These are phyloP conservation scores for Penicillium desertorum DNA, from an alignment of 495 filamentous ascomycete genomes.

Conservation along the genomic window DNA sequence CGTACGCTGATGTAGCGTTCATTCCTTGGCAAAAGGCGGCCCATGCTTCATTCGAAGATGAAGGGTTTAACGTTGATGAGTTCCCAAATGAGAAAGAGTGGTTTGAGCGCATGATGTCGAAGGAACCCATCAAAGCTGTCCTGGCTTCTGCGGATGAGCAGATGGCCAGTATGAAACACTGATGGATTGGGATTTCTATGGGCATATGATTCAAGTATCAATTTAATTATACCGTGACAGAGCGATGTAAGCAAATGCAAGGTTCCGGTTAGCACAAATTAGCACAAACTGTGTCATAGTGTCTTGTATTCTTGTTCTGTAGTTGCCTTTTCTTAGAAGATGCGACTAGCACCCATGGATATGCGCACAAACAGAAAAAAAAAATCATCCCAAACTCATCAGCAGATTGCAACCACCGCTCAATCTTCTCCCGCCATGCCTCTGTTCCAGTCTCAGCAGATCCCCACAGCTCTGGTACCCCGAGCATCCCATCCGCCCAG, in stretches of 20 bases:
- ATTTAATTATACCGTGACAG: not conserved
- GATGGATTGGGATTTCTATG: not conserved
- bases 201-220: not conserved
- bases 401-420: slow-evolving; percentile 26
- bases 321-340: not conserved
- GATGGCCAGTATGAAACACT: not conserved
- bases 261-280: not conserved
- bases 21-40: slow-evolving; percentile 30
- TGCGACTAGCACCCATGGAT: slow-evolving; percentile 30
- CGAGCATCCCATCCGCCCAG: slow-evolving; percentile 41
- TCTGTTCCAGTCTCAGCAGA: slow-evolving; percentile 19
- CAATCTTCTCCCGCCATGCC: slow-evolving; percentile 18
- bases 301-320: not conserved
- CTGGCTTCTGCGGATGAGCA: not conserved
- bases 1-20: slow-evolving; percentile 10
- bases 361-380: slow-evolving; percentile 29
- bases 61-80: slow-evolving; percentile 36
- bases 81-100: slow-evolving; percentile 31
- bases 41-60: slow-evolving; percentile 50
- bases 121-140: slow-evolving; percentile 1
- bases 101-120: slow-evolving; percentile 15
- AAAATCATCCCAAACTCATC: slow-evolving; percentile 39
- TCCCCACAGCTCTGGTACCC: slow-evolving; percentile 46
- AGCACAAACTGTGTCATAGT: too few relatives aligned
- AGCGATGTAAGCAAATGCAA: not conserved